Evolutionary conservation across 768 basidiomycete genomes (phyloP).

Genomic region (Russula lepida): DNA sequence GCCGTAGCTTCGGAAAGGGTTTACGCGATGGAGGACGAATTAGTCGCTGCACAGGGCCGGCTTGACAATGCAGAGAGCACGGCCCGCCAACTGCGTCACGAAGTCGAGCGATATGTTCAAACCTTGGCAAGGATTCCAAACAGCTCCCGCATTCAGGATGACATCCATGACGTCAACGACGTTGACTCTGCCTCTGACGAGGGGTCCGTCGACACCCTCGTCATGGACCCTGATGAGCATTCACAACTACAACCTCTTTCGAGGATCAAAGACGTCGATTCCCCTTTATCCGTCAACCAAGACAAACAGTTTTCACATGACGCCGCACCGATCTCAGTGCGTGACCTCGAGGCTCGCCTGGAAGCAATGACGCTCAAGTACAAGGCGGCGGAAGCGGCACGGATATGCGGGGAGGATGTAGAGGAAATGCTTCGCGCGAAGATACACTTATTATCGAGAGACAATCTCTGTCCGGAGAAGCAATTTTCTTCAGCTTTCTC

Average conservation of each 20-base stretch:
- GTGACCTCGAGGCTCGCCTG: conserved; percentile 6
- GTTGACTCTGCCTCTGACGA: conserved; percentile 14
- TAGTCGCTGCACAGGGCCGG: conserved; percentile 3
- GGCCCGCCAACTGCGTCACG: conserved; percentile 7
- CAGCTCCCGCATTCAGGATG: background rate
- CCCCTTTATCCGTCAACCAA: background rate
- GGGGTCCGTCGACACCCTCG: conserved; percentile 18
- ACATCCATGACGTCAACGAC: conserved; percentile 6
- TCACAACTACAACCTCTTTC: background rate
- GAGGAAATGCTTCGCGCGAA: conserved; percentile 14
- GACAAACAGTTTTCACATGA: background rate
- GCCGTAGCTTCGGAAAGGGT: conserved; percentile 1
- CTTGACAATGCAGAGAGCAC: conserved; percentile 5
- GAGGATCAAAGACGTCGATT: background rate
- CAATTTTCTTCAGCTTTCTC: background rate
- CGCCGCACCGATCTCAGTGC: background rate
- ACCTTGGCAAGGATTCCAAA: background rate
- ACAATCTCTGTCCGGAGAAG: background rate
- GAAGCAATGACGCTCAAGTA: conserved; percentile 17
- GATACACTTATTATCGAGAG: background rate
- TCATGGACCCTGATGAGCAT: conserved; percentile 11
- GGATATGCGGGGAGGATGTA: conserved; percentile 17
- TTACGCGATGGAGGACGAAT: conserved; percentile 15
- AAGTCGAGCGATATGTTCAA: conserved; percentile 5
- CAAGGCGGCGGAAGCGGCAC: conserved; percentile 20